Evolutionary conservation across 805 yeast species (phyloP).

Genomic region (Kodamaea sagamina): DNA sequence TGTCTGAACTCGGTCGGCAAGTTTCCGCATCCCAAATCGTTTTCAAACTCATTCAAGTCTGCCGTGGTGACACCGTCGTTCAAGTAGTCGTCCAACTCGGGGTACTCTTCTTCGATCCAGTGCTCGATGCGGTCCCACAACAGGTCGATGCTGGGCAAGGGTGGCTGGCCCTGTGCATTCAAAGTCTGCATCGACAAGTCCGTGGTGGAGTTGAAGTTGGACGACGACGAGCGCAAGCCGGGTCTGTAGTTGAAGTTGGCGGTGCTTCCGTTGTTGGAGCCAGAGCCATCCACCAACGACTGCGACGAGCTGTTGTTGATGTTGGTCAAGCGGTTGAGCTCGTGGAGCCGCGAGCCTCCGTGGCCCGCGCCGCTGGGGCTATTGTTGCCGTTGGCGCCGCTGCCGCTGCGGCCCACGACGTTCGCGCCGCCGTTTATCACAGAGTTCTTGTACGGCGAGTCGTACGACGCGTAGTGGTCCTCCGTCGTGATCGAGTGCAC

Average conservation of each 20-base stretch:
- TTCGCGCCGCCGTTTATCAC: constrained; percentile 15
- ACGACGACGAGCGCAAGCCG: constrained; percentile 44
- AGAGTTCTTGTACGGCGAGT: constrained; percentile 34
- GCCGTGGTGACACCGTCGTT: constrained; percentile 47
- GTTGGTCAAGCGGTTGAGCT: constrained; percentile 30
- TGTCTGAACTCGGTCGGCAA: constrained; percentile 47
- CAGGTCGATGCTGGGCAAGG: constrained; percentile 45
- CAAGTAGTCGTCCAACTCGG: constrained; percentile 46
- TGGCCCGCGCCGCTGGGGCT: constrained; percentile 20
- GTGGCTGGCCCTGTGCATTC: constrained; percentile 50
- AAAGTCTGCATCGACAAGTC: constrained; percentile 44
- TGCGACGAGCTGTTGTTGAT: constrained; percentile 28
- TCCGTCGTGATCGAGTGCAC: constrained; percentile 54
- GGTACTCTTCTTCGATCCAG: constrained; percentile 48
- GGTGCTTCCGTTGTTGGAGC: constrained; percentile 12
- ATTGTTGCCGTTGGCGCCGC: constrained; percentile 20
- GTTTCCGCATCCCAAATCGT: constrained; percentile 45
- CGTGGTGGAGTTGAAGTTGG: constrained; percentile 37
- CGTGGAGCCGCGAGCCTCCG: constrained; percentile 37
- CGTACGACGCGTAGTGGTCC: constrained; percentile 61
- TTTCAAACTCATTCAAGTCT: constrained; percentile 48
- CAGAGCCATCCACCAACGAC: constrained; percentile 25
- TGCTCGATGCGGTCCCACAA: constrained; percentile 45
- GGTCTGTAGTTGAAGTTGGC: constrained; percentile 40
- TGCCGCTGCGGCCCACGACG: constrained; percentile 11